Evolutionary conservation across 2,329 filamentous ascomycete genomes (phyloP), one percentile per base, ranked within the genome.

Genomic region (Sclerotinia subarctica): DNA sequence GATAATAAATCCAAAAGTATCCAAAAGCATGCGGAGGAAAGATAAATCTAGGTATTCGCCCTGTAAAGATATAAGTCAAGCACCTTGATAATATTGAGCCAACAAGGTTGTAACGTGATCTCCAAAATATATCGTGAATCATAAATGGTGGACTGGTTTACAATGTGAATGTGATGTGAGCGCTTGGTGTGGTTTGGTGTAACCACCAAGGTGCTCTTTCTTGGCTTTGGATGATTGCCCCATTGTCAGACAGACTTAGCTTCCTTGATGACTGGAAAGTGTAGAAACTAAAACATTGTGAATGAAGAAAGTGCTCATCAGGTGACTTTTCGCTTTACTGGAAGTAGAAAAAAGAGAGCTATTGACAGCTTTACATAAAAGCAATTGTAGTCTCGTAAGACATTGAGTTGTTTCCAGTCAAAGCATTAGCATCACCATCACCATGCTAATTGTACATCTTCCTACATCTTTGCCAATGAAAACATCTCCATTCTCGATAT

Each of bases 91-190:
- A 62, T 51, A 51, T 21, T 38, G 38, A 46, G 26, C 46, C 59
- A 62, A 26, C 59, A 62, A 62, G 59, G 59, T 62, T 62, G 29
- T 51, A 62, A 49, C n/a, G 15, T 62, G 59, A 62, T 49, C 8
- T 51, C 32, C 32, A 7, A 21, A 19, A 51, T 6, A 38, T 51
- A 8, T 24, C 5, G 59, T 62, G 46, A 62, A 62, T 62, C 59
- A 62, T 26, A 24, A 19, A 21, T 38, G 15, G 32, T 44, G 29
- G 26, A 24, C 42, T 60, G 5, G 29, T 7, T 49, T n/a, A 32
- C 15, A 15, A 32, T 38, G 21, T 56, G 53, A 38, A 38, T 38
- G 35, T 38, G 35, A 38, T 38, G 35, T 13, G 35, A 38, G 35
- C 13, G 11, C 35, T 29, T 29, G 29, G 7, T 35, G 35, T 35